Conservation (phyloP, 768 basidiomycete genomes). For the Gloeophyllum trabeum region DNA sequence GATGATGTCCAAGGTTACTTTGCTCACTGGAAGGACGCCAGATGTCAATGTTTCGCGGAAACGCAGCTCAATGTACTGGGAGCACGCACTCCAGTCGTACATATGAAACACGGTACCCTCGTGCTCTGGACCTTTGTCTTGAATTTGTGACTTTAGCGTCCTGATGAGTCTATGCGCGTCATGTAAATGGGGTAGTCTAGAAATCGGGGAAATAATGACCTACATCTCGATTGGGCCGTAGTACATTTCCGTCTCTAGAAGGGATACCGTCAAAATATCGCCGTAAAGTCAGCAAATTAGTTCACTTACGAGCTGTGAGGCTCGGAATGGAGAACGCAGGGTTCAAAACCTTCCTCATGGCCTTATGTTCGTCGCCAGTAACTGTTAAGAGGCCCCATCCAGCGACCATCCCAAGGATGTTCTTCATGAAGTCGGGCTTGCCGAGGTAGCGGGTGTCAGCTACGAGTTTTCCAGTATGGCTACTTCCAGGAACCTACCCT, state of each 20-base stretch:
- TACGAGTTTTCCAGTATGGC: neutral
- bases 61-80: neutral
- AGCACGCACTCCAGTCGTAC: conserved; percentile 34
- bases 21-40: conserved; percentile 33
- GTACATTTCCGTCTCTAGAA: conserved; percentile 32
- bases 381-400: conserved; percentile 37
- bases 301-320: conserved; percentile 24
- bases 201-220: too few species aligned
- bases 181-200: too few species aligned
- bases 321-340: conserved; percentile 38
- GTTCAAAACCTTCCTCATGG: conserved; percentile 39
- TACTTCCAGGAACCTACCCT: conserved; percentile 7
- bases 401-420: conserved; percentile 7
- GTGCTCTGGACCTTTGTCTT: conserved; percentile 16
- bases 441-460: neutral
- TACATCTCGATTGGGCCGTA: conserved; percentile 34
- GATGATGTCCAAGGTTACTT: conserved; percentile 41
- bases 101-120: conserved; percentile 21
- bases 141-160: too few species aligned
- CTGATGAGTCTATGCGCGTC: too few species aligned
- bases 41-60: too few species aligned
- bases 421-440: conserved; percentile 8
- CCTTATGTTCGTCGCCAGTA: conserved; percentile 36
- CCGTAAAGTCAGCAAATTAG: too few species aligned
- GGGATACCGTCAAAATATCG: too few species aligned